phyloP scores from a whole-genome alignment of 164 flowering plant genomes.

The Nymphaea thermarum region DNA sequence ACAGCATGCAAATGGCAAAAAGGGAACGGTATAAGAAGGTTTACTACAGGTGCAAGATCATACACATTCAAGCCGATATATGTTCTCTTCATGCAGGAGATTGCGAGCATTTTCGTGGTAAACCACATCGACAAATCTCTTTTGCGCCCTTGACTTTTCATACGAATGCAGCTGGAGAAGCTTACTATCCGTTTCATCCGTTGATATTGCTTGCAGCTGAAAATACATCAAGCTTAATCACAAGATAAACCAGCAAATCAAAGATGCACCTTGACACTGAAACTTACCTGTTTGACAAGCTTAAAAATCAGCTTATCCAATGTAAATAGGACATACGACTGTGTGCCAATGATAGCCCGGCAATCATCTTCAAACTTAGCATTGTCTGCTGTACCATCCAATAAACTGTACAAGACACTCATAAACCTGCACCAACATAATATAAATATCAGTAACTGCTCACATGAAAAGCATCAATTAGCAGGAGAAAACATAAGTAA shows the following conservation, averaged over 20 bases:
- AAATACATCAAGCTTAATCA: neutral
- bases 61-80: slow-evolving; percentile 87
- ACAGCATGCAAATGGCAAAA: neutral
- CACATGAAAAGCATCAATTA: neutral
- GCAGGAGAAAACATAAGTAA: neutral
- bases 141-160: slow-evolving; percentile 67
- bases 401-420: slow-evolving; percentile 68
- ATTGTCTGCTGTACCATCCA: slow-evolving; percentile 90
- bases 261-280: neutral
- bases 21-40: neutral
- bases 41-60: slow-evolving; percentile 7
- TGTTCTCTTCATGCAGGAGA: slow-evolving; percentile 80
- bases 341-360: slow-evolving; percentile 83
- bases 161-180: slow-evolving; percentile 87
- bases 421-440: slow-evolving; percentile 46
- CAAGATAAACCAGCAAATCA: neutral
- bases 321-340: slow-evolving; percentile 89
- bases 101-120: slow-evolving; percentile 84
- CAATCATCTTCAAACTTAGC: slow-evolving; percentile 95
- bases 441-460: neutral
- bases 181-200: slow-evolving; percentile 84
- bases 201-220: slow-evolving; percentile 78
- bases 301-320: slow-evolving; percentile 85
- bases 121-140: slow-evolving; percentile 56
- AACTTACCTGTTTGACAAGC: slow-evolving; percentile 64